These are phyloP conservation scores for Heliocybe sulcata DNA, from an alignment of 1,284 basidiomycete species.

Conservation along the genomic window DNA sequence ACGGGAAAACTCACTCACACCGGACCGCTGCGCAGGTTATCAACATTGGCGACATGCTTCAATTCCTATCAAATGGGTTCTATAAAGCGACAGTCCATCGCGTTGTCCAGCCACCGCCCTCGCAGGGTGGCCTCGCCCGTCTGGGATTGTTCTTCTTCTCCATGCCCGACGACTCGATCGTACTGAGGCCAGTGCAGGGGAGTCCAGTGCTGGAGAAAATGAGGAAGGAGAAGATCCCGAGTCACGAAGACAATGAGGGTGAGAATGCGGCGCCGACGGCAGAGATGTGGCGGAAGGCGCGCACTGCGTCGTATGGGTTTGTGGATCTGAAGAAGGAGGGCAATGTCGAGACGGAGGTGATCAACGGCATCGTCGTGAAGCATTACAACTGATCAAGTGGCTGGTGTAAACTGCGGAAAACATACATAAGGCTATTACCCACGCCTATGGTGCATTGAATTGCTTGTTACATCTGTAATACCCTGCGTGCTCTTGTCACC, in stretches of 20 bases:
- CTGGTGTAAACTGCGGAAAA: no score
- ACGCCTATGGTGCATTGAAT: not conserved
- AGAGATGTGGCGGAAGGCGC: conserved; percentile 15
- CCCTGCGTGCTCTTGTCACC: conserved; percentile 28
- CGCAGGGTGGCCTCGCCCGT: conserved; percentile 35
- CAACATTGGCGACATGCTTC: conserved; percentile 36
- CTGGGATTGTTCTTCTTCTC: conserved; percentile 38
- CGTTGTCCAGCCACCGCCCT: conserved; percentile 40
- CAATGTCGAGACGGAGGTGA: conserved; percentile 23
- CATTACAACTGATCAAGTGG: conserved; percentile 31
- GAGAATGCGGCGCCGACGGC: conserved; percentile 11
- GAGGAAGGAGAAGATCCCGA: no score
- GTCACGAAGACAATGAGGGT: no score
- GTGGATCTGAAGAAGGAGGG: conserved; percentile 19
- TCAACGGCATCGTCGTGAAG: conserved; percentile 25
- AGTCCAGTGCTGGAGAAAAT: conserved; percentile 23
- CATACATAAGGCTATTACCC: no score
- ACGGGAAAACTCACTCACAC: not conserved
- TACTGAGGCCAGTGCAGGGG: conserved; percentile 18
- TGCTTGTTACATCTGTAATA: conserved; percentile 16
- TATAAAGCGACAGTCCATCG: conserved; percentile 35
- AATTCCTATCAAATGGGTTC: conserved; percentile 36
- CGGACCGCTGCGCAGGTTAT: conserved; percentile 20
- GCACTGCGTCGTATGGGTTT: conserved; percentile 16
- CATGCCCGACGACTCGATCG: conserved; percentile 23